phyloP scores from a whole-genome alignment of 192 early-diverging fungal species.

The Coemansia sp. region DNA sequence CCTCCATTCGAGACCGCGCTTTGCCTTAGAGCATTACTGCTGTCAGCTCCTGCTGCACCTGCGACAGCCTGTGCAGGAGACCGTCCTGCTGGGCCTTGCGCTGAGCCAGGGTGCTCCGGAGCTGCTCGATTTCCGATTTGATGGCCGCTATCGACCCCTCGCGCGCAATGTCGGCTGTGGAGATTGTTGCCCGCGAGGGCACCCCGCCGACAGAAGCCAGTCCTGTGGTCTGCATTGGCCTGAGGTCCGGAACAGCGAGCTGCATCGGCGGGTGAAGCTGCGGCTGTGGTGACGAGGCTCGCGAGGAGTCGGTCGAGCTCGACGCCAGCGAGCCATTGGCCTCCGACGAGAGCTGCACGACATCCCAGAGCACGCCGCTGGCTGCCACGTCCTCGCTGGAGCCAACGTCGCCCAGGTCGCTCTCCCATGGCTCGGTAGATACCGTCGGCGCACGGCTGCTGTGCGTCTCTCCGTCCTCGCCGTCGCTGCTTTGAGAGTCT shows the following conservation, averaged over 20 bases:
- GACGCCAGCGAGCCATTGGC: background rate
- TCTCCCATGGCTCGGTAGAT: conserved; percentile 43
- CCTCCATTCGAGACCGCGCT: no score
- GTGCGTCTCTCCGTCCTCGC: background rate
- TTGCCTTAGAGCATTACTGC: conserved; percentile 10
- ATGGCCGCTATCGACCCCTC: conserved; percentile 32
- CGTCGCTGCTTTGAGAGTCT: no score
- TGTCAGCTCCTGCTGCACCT: conserved; percentile 36
- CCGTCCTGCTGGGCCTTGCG: conserved; percentile 11
- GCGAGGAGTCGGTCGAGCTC: background rate
- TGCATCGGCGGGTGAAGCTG: conserved; percentile 1
- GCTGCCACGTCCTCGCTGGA: conserved; percentile 8
- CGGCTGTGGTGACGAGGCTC: background rate
- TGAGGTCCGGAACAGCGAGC: background rate
- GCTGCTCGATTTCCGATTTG: conserved; percentile 30
- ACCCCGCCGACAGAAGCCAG: background rate
- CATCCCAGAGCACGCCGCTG: conserved; percentile 50
- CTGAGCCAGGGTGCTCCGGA: conserved; percentile 23
- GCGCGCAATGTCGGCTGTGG: conserved; percentile 33
- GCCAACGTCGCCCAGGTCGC: conserved; percentile 27
- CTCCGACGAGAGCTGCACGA: conserved; percentile 27
- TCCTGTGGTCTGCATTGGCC: no score
- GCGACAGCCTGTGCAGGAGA: conserved; percentile 17
- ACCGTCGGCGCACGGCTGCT: conserved; percentile 1
- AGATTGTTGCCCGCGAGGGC: conserved; percentile 5